These are phyloP conservation scores for Ophiostoma triangulosporum DNA, from an alignment of 2,329 filamentous ascomycete species.

Conservation along the genomic window DNA sequence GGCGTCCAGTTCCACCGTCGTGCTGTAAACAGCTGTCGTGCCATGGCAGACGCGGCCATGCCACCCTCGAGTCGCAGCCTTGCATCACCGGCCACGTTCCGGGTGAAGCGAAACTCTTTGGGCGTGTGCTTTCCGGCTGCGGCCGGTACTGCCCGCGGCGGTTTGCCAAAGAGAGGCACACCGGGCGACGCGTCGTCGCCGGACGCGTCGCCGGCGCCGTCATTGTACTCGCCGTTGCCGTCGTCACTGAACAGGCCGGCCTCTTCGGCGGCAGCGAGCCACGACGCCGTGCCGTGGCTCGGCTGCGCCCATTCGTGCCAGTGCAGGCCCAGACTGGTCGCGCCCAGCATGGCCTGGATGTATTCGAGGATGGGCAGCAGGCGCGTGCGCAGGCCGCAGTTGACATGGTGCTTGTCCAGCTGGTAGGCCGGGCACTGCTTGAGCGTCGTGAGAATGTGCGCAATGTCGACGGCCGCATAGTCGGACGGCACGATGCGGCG, in stretches of 20 bases:
- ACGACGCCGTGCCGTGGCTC: slow-evolving; percentile 16
- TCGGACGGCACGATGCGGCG: neutral
- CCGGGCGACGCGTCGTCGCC: neutral
- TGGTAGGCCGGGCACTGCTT: slow-evolving; percentile 60
- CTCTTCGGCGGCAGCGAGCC: slow-evolving; percentile 12
- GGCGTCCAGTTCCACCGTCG: slow-evolving; percentile 47
- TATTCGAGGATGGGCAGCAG: slow-evolving; percentile 54
- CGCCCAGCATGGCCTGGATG: slow-evolving; percentile 42
- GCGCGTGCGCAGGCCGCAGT: slow-evolving; percentile 56
- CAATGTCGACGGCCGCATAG: slow-evolving; percentile 36
- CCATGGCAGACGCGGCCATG: slow-evolving; percentile 37
- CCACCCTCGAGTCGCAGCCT: slow-evolving; percentile 34
- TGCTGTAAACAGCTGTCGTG: slow-evolving; percentile 41
- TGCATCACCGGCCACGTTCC: slow-evolving; percentile 35
- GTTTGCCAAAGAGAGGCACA: slow-evolving; percentile 7
- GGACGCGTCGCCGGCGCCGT: slow-evolving; percentile 1
- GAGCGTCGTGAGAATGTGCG: slow-evolving; percentile 44
- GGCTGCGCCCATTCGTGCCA: slow-evolving; percentile 32
- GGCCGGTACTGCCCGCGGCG: neutral
- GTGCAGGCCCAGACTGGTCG: slow-evolving; percentile 30
- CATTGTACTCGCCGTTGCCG: slow-evolving; percentile 9
- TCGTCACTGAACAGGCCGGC: slow-evolving; percentile 13
- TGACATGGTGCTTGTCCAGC: slow-evolving; percentile 57
- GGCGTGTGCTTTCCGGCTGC: neutral
- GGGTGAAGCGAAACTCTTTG: slow-evolving; percentile 34